phyloP scores from a whole-genome alignment of 2,329 filamentous ascomycete species.

The Cladobotryum protrusum region DNA sequence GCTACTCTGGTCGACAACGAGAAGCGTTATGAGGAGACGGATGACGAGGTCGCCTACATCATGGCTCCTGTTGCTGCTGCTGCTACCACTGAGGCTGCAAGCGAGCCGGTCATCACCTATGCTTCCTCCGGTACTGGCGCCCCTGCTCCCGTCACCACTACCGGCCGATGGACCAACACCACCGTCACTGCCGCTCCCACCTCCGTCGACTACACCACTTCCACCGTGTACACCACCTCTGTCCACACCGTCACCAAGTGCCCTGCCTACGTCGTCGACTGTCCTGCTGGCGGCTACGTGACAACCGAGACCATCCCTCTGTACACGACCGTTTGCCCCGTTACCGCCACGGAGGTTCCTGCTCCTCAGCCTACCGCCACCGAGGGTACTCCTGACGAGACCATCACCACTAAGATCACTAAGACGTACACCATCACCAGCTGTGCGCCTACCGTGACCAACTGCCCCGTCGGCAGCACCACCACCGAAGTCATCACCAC shows the following conservation, averaged over 20 bases:
- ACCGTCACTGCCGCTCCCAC: background rate
- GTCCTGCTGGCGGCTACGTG: slow-evolving; percentile 27
- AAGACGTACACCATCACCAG: slow-evolving; percentile 48
- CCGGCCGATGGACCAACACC: background rate
- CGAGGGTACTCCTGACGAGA: slow-evolving; percentile 3
- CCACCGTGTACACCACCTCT: slow-evolving; percentile 33
- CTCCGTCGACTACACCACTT: slow-evolving; percentile 18
- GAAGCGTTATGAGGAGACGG: slow-evolving; percentile 7
- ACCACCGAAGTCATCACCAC: slow-evolving; percentile 20
- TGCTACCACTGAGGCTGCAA: background rate
- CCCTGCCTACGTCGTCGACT: slow-evolving; percentile 35
- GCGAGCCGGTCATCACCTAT: background rate
- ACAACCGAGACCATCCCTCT: slow-evolving; percentile 32
- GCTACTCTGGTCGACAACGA: background rate
- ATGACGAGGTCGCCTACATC: background rate
- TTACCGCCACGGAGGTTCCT: slow-evolving; percentile 14
- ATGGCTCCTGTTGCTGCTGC: background rate
- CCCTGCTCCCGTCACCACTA: background rate
- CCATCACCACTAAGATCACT: slow-evolving; percentile 22
- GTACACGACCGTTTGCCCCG: slow-evolving; percentile 35
- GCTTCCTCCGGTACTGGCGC: background rate
- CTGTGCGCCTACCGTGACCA: slow-evolving; percentile 52
- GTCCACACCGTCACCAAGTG: slow-evolving; percentile 52
- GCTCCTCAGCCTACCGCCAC: slow-evolving; percentile 6
- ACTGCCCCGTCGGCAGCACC: slow-evolving; percentile 15